Evolutionary conservation across 2,329 filamentous ascomycete species (phyloP).

Genomic region (Xylaria sp.): DNA sequence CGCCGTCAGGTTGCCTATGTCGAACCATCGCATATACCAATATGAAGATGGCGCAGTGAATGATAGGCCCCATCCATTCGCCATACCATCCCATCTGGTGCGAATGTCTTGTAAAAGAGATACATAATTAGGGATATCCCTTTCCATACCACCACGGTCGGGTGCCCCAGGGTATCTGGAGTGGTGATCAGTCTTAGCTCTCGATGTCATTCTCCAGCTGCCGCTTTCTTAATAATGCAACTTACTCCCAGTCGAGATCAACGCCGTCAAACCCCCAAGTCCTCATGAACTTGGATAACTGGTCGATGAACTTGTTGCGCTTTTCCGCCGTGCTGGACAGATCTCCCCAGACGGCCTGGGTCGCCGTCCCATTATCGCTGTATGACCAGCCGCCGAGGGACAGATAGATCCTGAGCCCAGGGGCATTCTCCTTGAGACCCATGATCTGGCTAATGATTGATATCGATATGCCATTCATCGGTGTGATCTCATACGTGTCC

Average conservation of each 20-base stretch:
- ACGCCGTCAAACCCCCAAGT: constrained; percentile 33
- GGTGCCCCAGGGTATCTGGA: constrained; percentile 15
- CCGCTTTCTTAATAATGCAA: background rate
- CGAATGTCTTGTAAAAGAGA: constrained; percentile 14
- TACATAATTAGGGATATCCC: constrained; percentile 18
- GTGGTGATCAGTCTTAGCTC: background rate
- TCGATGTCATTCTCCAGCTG: background rate
- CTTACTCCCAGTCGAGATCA: constrained; percentile 37
- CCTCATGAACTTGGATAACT: constrained; percentile 26
- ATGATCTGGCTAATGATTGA: constrained; percentile 24
- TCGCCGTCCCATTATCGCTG: constrained; percentile 22
- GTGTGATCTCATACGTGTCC: constrained; percentile 28
- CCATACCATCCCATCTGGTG: constrained; percentile 21
- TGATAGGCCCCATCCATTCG: constrained; percentile 15
- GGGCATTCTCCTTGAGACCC: constrained; percentile 48
- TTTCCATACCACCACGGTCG: constrained; percentile 20
- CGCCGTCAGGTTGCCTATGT: background rate
- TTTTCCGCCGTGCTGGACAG: constrained; percentile 8
- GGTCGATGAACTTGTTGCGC: constrained; percentile 18
- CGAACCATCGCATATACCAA: constrained; percentile 31
- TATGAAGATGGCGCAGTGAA: constrained; percentile 26
- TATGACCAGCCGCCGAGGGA: constrained; percentile 30
- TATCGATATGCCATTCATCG: constrained; percentile 26
- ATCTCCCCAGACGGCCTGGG: constrained; percentile 25
- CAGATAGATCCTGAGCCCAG: constrained; percentile 24